Base-by-base conservation (phyloP, 495 filamentous ascomycete species). In the Hypoxylon crocopeplum region DNA sequence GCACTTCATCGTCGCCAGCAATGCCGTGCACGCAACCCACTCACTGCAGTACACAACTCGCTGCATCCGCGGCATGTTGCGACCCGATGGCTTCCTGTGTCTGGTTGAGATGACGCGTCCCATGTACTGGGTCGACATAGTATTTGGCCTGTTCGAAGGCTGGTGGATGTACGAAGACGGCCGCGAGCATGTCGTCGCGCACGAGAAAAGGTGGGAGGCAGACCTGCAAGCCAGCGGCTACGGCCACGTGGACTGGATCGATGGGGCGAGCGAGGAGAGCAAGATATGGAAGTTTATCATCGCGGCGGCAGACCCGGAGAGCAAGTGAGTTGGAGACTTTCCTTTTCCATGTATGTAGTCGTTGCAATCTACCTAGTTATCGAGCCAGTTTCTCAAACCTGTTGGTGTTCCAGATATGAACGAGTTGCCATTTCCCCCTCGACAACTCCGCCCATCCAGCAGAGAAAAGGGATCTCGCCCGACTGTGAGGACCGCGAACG, bases 11-110 rank as follows among this genome's bases (percentile, higher is more conserved):
- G 57, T 84, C 1, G 75, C 78, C 0, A 82, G 70, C 36, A 82
- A 82, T 41, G 72, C 68, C 1, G 66, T 84, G 0, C 82, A 84
- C 33, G 81, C 82, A 0, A 84, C 82, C 0, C 71, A 71, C 8
- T 69, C 59, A 21, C 54, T 81, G 5, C 45, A 45, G 2, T 56
- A 48, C 2, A 73, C 76, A 0, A 63, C 67, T 0, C 47, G 44
- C 0, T 50, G 75, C 44, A 74, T 79, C 34, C 68, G 66, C 1
- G 62, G 68, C 20, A 49, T 70, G 11, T 46, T 82, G 12, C 67
- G 74, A 0, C 51, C 53, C 1, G 73, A 77, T 30, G 78, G 77
- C 0, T 70, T 79, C 11, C 30, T 80, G 0, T 49, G 74, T 36
- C 52, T 80, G 51, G 51, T 77, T 1, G 79, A 81, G 40, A 72